Evolutionary conservation across 78 protist species (phyloP).

Genomic region (Dictyostelium purpureum): DNA sequence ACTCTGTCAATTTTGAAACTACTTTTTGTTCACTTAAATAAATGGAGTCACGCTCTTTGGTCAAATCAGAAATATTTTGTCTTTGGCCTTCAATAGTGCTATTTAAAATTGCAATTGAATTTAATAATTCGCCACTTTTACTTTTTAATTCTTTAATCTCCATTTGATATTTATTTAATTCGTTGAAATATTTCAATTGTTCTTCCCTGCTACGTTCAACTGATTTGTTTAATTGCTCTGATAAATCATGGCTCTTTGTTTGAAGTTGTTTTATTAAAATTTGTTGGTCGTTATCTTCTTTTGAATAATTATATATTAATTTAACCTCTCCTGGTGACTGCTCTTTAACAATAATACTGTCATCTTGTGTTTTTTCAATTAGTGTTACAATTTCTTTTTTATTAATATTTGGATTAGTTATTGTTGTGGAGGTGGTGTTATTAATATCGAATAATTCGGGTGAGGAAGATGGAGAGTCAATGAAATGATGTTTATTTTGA

Average conservation of each 20-base stretch:
- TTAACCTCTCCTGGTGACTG: neutral
- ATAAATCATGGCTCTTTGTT: neutral
- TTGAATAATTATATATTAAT: neutral
- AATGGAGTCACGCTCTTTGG: slow-evolving; percentile 28
- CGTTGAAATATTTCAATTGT: slow-evolving; percentile 17
- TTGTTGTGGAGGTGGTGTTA: neutral
- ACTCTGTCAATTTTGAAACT: neutral
- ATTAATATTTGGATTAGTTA: neutral
- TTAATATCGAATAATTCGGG: neutral
- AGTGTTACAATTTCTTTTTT: neutral
- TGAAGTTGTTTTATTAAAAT: neutral
- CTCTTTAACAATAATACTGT: no score
- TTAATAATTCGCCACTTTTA: neutral
- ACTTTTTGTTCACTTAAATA: neutral
- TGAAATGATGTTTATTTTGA: slow-evolving; percentile 38
- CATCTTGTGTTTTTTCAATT: no score
- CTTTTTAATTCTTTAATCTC: neutral
- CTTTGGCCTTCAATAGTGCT: neutral
- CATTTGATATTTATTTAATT: neutral
- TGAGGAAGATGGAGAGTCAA: neutral
- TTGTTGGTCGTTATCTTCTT: neutral
- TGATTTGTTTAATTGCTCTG: neutral
- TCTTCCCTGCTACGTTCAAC: slow-evolving; percentile 24
- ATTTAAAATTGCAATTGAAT: neutral
- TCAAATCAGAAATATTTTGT: slow-evolving; percentile 7